Conservation (phyloP, 164 flowering plant species). For the Annona cherimola region DNA sequence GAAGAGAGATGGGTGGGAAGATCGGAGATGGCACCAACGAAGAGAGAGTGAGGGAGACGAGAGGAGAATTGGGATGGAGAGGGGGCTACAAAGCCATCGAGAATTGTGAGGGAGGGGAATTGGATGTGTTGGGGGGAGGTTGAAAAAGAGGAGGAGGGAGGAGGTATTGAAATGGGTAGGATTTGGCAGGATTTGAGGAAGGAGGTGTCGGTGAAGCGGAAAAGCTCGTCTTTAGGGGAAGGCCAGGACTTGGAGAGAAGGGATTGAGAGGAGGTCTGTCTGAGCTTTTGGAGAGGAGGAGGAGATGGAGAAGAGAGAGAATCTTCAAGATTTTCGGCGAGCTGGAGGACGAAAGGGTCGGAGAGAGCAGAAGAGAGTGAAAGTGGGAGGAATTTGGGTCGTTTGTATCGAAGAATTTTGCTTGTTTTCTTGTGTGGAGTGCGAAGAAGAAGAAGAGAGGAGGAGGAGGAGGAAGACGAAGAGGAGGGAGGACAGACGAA, state of each 20-base stretch:
- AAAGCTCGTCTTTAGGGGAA: constrained; percentile 68
- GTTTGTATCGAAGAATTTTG: no score
- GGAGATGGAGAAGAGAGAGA: constrained; percentile 30
- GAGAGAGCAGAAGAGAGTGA: constrained; percentile 38
- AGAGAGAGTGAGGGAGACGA: constrained; percentile 53
- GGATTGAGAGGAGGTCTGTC: constrained; percentile 57
- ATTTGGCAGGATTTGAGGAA: constrained; percentile 53
- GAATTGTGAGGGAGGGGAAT: constrained; percentile 37
- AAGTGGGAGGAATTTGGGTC: no score
- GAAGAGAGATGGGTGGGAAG: constrained; percentile 17
- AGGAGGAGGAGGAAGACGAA: no score
- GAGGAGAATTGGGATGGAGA: constrained; percentile 19
- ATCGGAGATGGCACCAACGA: constrained; percentile 44
- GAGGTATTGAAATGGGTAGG: constrained; percentile 34
- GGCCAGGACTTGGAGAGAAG: constrained; percentile 85
- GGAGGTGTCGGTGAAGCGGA: constrained; percentile 80
- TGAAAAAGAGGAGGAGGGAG: constrained; percentile 7
- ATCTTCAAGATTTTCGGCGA: constrained; percentile 87
- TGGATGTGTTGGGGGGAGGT: constrained; percentile 13
- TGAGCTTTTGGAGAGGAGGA: constrained; percentile 51
- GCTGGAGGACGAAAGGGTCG: constrained; percentile 76
- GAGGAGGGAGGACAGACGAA: no score
- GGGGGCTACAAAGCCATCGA: constrained; percentile 53
- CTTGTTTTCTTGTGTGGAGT: no score
- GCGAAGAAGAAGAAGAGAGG: no score